A percentile compares a stretch with the other conserved stretches of the same genome.
These are phyloP conservation scores for Fusarium mundagurra DNA, from an alignment of 2,329 filamentous ascomycete species.

Conservation along the genomic window DNA sequence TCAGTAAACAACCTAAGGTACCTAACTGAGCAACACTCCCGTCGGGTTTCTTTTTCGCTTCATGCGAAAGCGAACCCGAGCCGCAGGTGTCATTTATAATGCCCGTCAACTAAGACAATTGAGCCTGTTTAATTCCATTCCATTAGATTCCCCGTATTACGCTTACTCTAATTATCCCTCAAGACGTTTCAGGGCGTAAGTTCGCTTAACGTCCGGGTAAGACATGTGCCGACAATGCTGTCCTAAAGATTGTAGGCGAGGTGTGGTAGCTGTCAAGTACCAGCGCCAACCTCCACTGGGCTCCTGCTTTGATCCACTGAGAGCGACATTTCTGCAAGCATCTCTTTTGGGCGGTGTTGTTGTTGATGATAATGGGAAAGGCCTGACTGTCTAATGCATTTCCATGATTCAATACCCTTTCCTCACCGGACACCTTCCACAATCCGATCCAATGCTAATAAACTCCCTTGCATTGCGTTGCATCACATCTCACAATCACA, in stretches of 20 bases:
- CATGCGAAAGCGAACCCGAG: background rate
- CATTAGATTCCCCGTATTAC: background rate
- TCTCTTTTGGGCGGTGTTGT: slow-evolving; percentile 17
- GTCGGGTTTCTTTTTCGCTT: slow-evolving; percentile 6
- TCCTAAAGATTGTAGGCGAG: slow-evolving; percentile 21
- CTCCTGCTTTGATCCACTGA: background rate
- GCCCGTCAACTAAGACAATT: background rate
- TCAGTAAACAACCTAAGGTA: too few relatives aligned
- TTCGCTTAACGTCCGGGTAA: slow-evolving; percentile 29
- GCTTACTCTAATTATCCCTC: slow-evolving; percentile 10
- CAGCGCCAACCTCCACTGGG: background rate
- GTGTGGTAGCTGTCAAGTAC: background rate
- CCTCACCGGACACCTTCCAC: slow-evolving; percentile 1
- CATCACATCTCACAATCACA: background rate
- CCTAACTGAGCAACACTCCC: too few relatives aligned
- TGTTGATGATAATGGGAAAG: slow-evolving; percentile 31
- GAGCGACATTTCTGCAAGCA: slow-evolving; percentile 31
- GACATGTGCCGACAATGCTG: slow-evolving; percentile 9
- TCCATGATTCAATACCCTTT: slow-evolving; percentile 21
- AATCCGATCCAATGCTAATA: background rate
- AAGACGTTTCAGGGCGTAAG: slow-evolving; percentile 24
- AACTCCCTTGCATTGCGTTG: background rate
- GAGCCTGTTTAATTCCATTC: background rate
- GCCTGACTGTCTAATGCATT: slow-evolving; percentile 26
- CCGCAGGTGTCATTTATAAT: background rate